Percentiles rank a stretch among this genome's conserved stretches.
Conservation (phyloP, 371 early-diverging fungal species). For the Mortierella polycephala region DNA sequence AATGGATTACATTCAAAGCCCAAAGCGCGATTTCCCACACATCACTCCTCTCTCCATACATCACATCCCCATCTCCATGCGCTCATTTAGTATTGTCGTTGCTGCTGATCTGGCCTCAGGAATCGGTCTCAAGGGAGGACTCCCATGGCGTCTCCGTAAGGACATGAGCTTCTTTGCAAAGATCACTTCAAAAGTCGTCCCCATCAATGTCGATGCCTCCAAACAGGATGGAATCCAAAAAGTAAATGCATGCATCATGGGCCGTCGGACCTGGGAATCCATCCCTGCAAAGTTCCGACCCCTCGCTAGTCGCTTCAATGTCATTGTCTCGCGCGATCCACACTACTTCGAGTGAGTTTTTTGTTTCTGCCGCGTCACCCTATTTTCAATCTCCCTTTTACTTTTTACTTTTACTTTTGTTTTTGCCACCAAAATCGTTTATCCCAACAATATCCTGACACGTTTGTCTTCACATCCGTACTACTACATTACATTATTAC, state of each 20-base stretch:
- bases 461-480: background rate
- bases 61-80: slow-evolving; percentile 3
- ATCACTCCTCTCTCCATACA: background rate
- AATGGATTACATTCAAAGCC: too few species aligned
- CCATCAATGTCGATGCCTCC: background rate
- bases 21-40: background rate
- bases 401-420: too few species aligned
- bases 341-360: slow-evolving; percentile 61
- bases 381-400: slow-evolving; percentile 17
- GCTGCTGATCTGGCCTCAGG: slow-evolving; percentile 80
- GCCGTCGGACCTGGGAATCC: slow-evolving; percentile 90
- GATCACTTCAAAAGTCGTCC: slow-evolving; percentile 71
- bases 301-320: slow-evolving; percentile 77
- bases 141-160: slow-evolving; percentile 89
- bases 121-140: slow-evolving; percentile 75
- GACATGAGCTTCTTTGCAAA: slow-evolving; percentile 89
- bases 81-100: slow-evolving; percentile 72
- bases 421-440: too few species aligned
- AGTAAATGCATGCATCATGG: slow-evolving; percentile 89
- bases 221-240: slow-evolving; percentile 3
- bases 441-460: too few species aligned
- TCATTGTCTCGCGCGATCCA: slow-evolving; percentile 81
- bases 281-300: slow-evolving; percentile 84
- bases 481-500: slow-evolving; percentile 1
- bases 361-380: background rate